Conservation (phyloP, 1,139 yeast genomes). For the Geotrichum citri-aurantii region DNA sequence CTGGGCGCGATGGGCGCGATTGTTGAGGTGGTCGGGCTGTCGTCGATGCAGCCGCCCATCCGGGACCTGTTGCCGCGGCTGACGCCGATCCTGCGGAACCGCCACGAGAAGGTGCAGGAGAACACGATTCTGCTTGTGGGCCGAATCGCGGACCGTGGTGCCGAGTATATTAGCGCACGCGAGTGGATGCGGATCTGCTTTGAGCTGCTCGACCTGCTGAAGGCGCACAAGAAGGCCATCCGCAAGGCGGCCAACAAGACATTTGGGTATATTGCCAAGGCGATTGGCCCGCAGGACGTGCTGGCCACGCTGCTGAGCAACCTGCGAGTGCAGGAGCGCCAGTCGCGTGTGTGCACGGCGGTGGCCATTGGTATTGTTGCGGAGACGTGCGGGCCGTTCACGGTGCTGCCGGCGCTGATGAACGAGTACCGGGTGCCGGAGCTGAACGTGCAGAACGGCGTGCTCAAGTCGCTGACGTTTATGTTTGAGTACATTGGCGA, state of each 20-base stretch:
- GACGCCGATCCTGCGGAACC: conserved; percentile 84
- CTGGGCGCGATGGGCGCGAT: conserved; percentile 61
- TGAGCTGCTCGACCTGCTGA: conserved; percentile 82
- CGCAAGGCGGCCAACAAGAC: conserved; percentile 84
- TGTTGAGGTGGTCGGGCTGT: conserved; percentile 40
- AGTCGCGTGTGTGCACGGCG: conserved; percentile 92
- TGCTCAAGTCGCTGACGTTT: conserved; percentile 85
- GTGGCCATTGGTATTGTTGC: conserved; percentile 98
- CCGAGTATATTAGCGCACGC: conserved; percentile 80
- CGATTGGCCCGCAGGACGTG: conserved; percentile 96
- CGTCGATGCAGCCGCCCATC: conserved; percentile 72
- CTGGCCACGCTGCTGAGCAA: conserved; percentile 78
- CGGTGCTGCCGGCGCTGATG: conserved; percentile 94
- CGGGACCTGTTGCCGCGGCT: conserved; percentile 79
- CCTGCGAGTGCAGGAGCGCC: conserved; percentile 89
- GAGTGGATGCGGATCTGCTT: conserved; percentile 98
- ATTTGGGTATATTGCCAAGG: conserved; percentile 85
- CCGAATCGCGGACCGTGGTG: conserved; percentile 72
- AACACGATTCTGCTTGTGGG: conserved; percentile 78
- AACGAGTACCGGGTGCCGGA: conserved; percentile 93
- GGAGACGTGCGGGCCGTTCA: conserved; percentile 86
- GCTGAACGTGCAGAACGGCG: conserved; percentile 92
- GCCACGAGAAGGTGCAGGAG: conserved; percentile 90
- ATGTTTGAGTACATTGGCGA: conserved; percentile 90
- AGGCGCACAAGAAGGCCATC: conserved; percentile 73